Evolutionary conservation across 169 alveolate species (phyloP), one percentile per base, ranked within the genome.

Genomic region (Plasmodium blacklocki): DNA sequence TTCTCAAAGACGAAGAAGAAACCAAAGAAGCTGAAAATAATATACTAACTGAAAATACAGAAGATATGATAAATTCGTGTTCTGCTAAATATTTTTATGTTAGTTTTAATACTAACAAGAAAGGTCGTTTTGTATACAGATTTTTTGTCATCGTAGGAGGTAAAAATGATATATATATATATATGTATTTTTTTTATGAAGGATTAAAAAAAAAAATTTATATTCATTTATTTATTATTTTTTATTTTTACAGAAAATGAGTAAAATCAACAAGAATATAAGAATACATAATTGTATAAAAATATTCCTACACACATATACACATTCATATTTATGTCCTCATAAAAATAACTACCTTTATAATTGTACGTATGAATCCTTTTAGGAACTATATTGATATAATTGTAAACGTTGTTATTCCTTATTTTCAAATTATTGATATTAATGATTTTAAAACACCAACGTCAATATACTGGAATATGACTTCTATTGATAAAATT

Each of bases 361-460:
- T 39, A 39, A 39, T 5, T 39, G 47, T 4, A 39, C 2, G 47
- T 39, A n/a, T 54, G 56, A 29, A 54, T 21, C 80, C 56, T 63
- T 68, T n/a, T 83, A 83, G 91, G 54, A 26, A 18, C 26, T 12
- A 23, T 39, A 75, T 83, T 72, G 85, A 83, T 63, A 83, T 83
- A 67, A 72, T 83, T 11, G 52, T 83, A 29, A 83, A 83, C 11
- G 91, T 83, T 15, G 85, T 83, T 47, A 83, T 83, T 78, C 91
- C 91, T 9, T 83, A 83, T 68, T 83, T 83, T 66, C 85, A 83
- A 67, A 68, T 83, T 83, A 67, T 83, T 60, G 91, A 83, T 63
- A 68, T 83, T 68, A 68, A 58, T 29, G 85, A 83, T 68, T 67
- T 83, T 67, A 83, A 83, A 39, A 83, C 91, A 1, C 91, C 91